Evolutionary conservation across 257 asterid genomes (phyloP).

Genomic region (Primulina tabacum): DNA sequence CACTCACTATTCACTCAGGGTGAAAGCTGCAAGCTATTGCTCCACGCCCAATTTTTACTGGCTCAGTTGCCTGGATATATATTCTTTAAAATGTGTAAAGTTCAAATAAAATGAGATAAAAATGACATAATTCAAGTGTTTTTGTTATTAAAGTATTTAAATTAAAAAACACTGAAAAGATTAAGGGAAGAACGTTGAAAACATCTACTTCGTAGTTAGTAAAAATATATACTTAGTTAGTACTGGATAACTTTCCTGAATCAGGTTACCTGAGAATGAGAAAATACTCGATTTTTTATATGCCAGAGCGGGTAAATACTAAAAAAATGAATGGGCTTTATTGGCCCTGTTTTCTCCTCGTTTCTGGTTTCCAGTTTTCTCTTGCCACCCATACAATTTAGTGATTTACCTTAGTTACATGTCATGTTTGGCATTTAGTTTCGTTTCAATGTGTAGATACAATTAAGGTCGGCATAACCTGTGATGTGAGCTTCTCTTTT

Average conservation of each 20-base stretch:
- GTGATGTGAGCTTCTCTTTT: neutral
- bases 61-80: neutral
- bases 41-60: neutral
- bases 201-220: neutral
- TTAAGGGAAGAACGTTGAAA: neutral
- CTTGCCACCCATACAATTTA: slow-evolving; percentile 5
- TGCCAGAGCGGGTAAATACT: neutral
- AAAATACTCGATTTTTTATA: neutral
- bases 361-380: neutral
- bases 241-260: neutral
- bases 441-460: neutral
- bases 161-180: neutral
- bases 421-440: neutral
- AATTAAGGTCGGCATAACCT: neutral
- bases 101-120: neutral
- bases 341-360: neutral
- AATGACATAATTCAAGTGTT: neutral
- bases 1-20: neutral
- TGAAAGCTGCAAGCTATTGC: neutral
- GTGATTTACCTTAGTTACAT: slow-evolving; percentile 4
- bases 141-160: neutral
- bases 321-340: neutral
- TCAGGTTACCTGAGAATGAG: neutral
- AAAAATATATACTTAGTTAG: no score
- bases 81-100: neutral